Conservation (phyloP, 176 grass and related monocot species). For the Panicum miliaceum region DNA sequence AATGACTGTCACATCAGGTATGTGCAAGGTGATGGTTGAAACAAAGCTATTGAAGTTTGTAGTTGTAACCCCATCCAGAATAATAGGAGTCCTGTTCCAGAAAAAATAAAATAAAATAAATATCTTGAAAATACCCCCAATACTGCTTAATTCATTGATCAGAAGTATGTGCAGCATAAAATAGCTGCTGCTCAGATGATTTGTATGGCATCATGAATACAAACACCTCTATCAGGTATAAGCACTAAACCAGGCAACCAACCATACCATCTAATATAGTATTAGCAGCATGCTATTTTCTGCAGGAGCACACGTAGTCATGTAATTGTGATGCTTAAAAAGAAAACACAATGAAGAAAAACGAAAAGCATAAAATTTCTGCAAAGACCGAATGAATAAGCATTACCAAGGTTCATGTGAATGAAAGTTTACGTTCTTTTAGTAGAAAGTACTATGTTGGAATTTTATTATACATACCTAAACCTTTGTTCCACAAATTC, state of each 20-base stretch:
- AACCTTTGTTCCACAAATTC: constrained; percentile 65
- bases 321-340: not conserved
- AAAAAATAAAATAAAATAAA: constrained; percentile 10
- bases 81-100: constrained; percentile 54
- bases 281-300: not conserved
- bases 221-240: not conserved
- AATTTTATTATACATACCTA: constrained; percentile 54
- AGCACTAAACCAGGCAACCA: not conserved
- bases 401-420: constrained; percentile 24
- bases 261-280: not conserved
- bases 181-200: not conserved
- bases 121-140: not conserved
- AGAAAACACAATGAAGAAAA: not conserved
- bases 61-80: constrained; percentile 56
- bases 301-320: not conserved
- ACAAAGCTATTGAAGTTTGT: constrained; percentile 71
- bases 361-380: not conserved
- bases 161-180: constrained; percentile 2
- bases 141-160: not conserved
- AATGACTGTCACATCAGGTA: constrained; percentile 65
- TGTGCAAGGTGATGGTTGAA: constrained; percentile 72
- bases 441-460: not conserved
- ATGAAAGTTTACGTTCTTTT: constrained; percentile 24
- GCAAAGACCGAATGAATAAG: not conserved
- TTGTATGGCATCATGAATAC: not conserved